These are phyloP conservation scores for Apostasia ramifera DNA, from an alignment of 106 monocot species.

Conservation along the genomic window DNA sequence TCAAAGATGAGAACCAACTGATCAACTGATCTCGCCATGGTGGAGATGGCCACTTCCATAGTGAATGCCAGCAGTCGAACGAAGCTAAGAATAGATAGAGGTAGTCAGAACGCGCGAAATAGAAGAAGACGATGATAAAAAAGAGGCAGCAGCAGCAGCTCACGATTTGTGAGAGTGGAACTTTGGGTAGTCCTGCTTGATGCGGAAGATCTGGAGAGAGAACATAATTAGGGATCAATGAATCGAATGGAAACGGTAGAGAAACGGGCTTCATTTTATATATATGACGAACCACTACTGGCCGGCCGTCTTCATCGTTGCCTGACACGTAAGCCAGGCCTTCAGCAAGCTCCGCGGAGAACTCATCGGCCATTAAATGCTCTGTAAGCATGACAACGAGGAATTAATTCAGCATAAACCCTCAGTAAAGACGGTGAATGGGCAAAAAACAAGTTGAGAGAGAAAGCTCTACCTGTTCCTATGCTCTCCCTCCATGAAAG, in stretches of 20 bases:
- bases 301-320: conserved; percentile 79
- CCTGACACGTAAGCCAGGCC: conserved; percentile 88
- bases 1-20: conserved; percentile 86
- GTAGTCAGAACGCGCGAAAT: background rate
- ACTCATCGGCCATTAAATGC: conserved; percentile 91
- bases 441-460: background rate
- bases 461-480: conserved; percentile 42
- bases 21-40: conserved; percentile 77
- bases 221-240: background rate
- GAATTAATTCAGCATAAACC: background rate
- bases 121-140: too few species aligned
- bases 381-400: conserved; percentile 29
- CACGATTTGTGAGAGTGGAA: conserved; percentile 90
- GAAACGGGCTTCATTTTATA: background rate
- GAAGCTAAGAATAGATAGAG: background rate
- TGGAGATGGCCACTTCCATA: conserved; percentile 74
- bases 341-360: conserved; percentile 79
- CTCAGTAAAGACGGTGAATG: background rate
- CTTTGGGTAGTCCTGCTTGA: conserved; percentile 90
- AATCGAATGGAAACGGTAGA: background rate
- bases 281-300: conserved; percentile 56
- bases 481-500: conserved; percentile 86
- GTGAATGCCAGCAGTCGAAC: conserved; percentile 88
- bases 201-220: conserved; percentile 63
- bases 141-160: background rate